Evolutionary conservation across 352 stramenopile genomes (phyloP), one percentile per base, ranked within the genome.

Genomic region (Phytopythium montanum): DNA sequence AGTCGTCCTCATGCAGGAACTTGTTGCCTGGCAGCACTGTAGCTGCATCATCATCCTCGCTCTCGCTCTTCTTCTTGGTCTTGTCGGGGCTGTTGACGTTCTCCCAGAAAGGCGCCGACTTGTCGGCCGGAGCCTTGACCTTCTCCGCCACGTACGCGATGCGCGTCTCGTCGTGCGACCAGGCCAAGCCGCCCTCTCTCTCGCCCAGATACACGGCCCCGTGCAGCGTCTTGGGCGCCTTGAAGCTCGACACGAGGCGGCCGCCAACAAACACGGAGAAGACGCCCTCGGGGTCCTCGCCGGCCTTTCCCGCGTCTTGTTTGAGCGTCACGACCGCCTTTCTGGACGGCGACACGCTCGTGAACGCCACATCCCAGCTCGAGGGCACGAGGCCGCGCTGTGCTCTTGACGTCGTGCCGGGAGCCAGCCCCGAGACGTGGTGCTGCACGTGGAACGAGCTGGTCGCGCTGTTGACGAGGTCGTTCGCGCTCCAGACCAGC

Each of bases 91-190:
- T 72, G 56, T 90, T 89, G 6, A 80, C 67, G 42, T 88, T 84
- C 29, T 78, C 69, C 61, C 68, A 91, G 54, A 89, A 89, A 18
- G 76, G 55, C 21, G 64, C 59, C 9, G 54, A 19, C 6, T 64
- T 23, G 12, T 58, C 38, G 18, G 75, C 56, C 23, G 62, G 61
- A 10, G 53, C 4, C 7, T 61, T 25, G 48, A 86, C 87, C 55
- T 85, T 87, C 69, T 94, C 86, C 0, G 85, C 84, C 14, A 94
- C 66, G 67, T 94, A 96, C 31, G 70, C 82, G 50, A 96, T 72
- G 3, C 54, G 70, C 18, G 70, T 75, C 59, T 96, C 87, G 50
- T 94, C 85, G 42, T 87, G 61, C 12, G 78, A 90, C 84, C 84
- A 96, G 12, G 71, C 68, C 26, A 92, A 65, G 10, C 77, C 79